Percentiles rank a stretch among this genome's conserved stretches.
phyloP scores from a whole-genome alignment of 75 land plant genomes.

The Larix kaempferi region DNA sequence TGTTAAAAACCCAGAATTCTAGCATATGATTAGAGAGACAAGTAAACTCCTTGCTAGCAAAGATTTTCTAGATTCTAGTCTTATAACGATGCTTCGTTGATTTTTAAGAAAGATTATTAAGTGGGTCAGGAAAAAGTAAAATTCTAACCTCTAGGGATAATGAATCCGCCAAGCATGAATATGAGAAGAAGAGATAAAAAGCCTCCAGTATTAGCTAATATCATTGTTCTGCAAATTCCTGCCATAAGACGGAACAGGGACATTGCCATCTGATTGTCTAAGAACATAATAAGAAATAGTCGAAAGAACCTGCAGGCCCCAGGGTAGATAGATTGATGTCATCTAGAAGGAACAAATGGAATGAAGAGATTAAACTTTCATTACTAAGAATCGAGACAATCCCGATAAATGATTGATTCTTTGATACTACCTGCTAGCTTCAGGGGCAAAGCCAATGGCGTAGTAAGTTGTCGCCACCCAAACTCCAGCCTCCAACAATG shows the following conservation, averaged over 20 bases:
- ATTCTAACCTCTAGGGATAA: conserved; percentile 59
- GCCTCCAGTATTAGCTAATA: conserved; percentile 87
- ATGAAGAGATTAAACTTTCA: not conserved
- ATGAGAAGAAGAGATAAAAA: conserved; percentile 67
- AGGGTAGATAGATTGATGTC: not conserved
- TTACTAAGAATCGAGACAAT: not conserved
- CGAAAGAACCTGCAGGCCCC: conserved; percentile 81
- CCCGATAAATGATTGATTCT: not conserved
- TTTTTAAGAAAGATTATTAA: no score
- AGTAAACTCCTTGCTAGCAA: not conserved
- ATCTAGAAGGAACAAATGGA: not conserved
- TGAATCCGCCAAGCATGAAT: conserved; percentile 89
- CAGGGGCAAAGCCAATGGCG: conserved; percentile 84
- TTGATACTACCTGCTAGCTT: conserved; percentile 58
- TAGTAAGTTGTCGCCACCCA: conserved; percentile 76
- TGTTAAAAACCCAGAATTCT: no score
- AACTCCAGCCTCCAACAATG: conserved; percentile 59
- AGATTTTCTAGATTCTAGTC: not conserved
- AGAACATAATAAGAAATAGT: conserved; percentile 60
- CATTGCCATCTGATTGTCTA: conserved; percentile 82
- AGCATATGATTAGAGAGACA: no score
- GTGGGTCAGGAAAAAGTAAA: not conserved
- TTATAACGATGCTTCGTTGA: not conserved
- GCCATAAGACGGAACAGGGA: conserved; percentile 76
- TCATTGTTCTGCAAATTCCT: conserved; percentile 74